Conservation (phyloP, 352 stramenopile genomes). For the Peronosclerospora sorghi region DNA sequence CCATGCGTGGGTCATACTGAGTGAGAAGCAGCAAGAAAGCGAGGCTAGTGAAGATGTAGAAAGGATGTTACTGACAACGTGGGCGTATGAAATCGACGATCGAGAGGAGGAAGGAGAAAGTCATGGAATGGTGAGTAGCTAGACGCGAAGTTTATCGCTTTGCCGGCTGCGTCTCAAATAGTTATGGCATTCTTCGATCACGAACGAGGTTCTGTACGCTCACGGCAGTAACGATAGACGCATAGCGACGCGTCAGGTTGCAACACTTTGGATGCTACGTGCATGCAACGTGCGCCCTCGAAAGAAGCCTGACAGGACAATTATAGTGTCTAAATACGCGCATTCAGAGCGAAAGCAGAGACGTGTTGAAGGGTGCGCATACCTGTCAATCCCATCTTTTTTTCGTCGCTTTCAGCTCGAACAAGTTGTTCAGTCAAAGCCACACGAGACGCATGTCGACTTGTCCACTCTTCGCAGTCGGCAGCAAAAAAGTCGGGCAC, state of each 20-base stretch:
- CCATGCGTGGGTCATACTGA: constrained; percentile 29
- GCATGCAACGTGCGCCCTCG: constrained; percentile 67
- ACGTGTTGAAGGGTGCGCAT: constrained; percentile 55
- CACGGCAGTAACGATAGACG: constrained; percentile 2
- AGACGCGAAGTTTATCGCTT: background rate
- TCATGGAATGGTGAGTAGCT: constrained; percentile 6
- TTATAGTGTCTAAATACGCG: constrained; percentile 41
- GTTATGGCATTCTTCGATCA: too few species aligned
- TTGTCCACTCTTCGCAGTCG: constrained; percentile 57
- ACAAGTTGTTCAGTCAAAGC: constrained; percentile 36
- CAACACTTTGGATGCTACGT: background rate
- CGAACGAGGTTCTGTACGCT: too few species aligned
- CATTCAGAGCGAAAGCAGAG: constrained; percentile 3
- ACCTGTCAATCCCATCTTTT: constrained; percentile 58
- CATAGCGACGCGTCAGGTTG: background rate
- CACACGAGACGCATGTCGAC: constrained; percentile 24
- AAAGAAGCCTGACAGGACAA: constrained; percentile 52
- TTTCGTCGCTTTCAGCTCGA: constrained; percentile 43
- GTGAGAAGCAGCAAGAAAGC: background rate
- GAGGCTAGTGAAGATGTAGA: constrained; percentile 2
- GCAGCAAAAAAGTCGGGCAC: too few species aligned
- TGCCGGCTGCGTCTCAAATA: too few species aligned
- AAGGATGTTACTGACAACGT: constrained; percentile 9
- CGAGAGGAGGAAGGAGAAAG: constrained; percentile 3
- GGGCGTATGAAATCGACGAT: constrained; percentile 16